Evolutionary conservation across 2,329 filamentous ascomycete genomes (phyloP), one percentile per base, ranked within the genome.

Genomic region (Fusarium coicis): DNA sequence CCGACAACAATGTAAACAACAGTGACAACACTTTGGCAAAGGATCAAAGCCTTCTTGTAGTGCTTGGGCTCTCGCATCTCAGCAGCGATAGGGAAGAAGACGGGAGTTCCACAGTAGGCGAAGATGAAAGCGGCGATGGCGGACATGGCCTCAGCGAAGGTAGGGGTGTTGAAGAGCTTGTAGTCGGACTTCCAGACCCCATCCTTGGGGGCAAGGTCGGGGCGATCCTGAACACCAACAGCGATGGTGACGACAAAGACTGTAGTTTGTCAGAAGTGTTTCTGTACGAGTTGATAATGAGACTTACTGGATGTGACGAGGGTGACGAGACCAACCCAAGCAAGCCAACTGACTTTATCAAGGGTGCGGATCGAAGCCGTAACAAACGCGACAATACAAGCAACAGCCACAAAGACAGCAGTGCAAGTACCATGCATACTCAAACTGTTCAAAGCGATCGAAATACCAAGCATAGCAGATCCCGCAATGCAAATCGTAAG

Each of bases 361-460:
- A 82, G 74, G 0, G 80, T 81, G 9, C 76, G 78, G 10, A 82
- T 78, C 39, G 78, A 80, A 1, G 79, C 78, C 8, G 83, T 76
- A 10, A 70, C 70, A 58, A 81, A 79, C 0, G 69, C 72, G 4
- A 78, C 43, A 14, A 79, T 21, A 40, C 76, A 78, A 9, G 81
- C 81, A 12, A 84, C 78, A n/a, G 78, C 81, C 19, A 83, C 82
- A 40, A 84, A 84, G 37, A 82, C 74, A 2, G 82, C 82, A 18
- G 83, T 84, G 68, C 83, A 84, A 19, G 80, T 71, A 30, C 76
- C 83, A 63, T 84, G 83, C 1, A 72, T 66, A 1, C 82, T 84
- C 10, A 85, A 57, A 8, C 83, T 78, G 68, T 85, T 85, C 10
- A 85, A 66, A 2, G 74, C 81, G 26, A 83, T 84, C 0, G 82